Base-by-base conservation (phyloP, 2,329 filamentous ascomycete species). In the Talaromyces pinophilus region DNA sequence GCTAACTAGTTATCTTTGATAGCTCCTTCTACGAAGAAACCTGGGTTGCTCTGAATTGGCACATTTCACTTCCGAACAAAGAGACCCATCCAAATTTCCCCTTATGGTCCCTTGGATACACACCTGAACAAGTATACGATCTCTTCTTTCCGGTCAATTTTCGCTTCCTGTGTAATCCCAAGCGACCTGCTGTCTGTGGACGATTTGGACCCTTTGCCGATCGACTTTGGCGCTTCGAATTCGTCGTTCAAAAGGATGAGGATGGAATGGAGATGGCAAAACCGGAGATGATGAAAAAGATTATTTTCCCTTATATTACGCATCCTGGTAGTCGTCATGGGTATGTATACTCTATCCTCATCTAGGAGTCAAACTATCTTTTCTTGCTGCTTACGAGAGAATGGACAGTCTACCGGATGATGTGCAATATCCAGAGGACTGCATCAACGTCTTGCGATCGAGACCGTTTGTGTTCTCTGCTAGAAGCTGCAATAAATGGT, bases 21-120 rank as follows among this genome's bases (percentile, higher is more conserved):
- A 64, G 22, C 46, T 67, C 59, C 13, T 64, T 64, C 13, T 69
- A 64, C 38, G 62, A 68, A 22, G 54, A 61, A 17, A 79, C 76
- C 0, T 85, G 83, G 83, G 78, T 85, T 3, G 83, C 83, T 1
- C 70, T 80, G 3, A 85, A 85, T 65, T 76, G 80, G 68, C 71
- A 80, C 28, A 75, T 85, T 28, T 72, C 72, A 0, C 68, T 80
- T 0, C 83, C 83, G 0, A 84, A 80, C 0, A 77, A 74, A 5
- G 69, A 82, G 33, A 79, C 80, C 0, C 83, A 85, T 69, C 83
- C 83, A 0, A 69, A 77, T 0, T 84, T 85, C 61, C 81, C 82
- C 0, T 72, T 84, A 2, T 85, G 83, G 83, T 67, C 77, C 3
- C 70, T 81, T 0, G 82, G 81, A 5, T 82, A 81, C 67, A 79